Conservation (phyloP, 2,329 filamentous ascomycete species). For the Onygenales sp. region DNA sequence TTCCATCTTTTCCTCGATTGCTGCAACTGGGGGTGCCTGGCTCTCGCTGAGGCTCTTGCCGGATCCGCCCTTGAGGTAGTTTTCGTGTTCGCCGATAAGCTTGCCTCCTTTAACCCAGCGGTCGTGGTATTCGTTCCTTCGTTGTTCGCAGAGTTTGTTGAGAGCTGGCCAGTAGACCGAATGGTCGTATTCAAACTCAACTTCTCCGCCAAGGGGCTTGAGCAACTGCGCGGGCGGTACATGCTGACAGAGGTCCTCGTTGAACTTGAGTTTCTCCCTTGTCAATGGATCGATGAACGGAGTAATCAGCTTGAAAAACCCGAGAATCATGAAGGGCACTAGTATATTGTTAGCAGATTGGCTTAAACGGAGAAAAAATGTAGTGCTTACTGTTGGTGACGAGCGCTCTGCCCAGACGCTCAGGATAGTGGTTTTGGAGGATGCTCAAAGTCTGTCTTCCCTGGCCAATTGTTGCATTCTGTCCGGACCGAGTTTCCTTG, state of each 20-base stretch:
- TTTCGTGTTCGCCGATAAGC: conserved; percentile 75
- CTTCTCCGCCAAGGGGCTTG: conserved; percentile 65
- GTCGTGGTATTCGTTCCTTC: conserved; percentile 51
- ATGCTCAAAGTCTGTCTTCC: conserved; percentile 81
- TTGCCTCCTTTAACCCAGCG: conserved; percentile 76
- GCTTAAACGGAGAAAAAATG: neutral
- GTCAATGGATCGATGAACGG: conserved; percentile 96
- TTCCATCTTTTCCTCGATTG: conserved; percentile 13
- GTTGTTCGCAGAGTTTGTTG: conserved; percentile 58
- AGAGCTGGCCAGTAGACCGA: conserved; percentile 80
- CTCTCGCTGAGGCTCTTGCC: conserved; percentile 28
- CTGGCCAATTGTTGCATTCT: conserved; percentile 66
- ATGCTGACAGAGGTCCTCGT: conserved; percentile 77
- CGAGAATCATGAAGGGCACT: conserved; percentile 86
- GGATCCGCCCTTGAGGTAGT: conserved; percentile 68
- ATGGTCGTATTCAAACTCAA: conserved; percentile 91
- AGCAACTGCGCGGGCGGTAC: conserved; percentile 76
- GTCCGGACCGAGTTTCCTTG: conserved; percentile 64
- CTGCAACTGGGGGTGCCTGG: conserved; percentile 8
- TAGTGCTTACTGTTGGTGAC: conserved; percentile 67
- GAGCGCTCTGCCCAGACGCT: conserved; percentile 77
- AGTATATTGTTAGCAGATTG: conserved; percentile 2
- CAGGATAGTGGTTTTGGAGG: conserved; percentile 90
- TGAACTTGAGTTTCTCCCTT: conserved; percentile 92
- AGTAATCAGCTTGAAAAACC: conserved; percentile 92